Evolutionary conservation across 208 protist genomes (phyloP), one percentile per base, ranked within the genome.

Genomic region (Trypanosoma vivax): DNA sequence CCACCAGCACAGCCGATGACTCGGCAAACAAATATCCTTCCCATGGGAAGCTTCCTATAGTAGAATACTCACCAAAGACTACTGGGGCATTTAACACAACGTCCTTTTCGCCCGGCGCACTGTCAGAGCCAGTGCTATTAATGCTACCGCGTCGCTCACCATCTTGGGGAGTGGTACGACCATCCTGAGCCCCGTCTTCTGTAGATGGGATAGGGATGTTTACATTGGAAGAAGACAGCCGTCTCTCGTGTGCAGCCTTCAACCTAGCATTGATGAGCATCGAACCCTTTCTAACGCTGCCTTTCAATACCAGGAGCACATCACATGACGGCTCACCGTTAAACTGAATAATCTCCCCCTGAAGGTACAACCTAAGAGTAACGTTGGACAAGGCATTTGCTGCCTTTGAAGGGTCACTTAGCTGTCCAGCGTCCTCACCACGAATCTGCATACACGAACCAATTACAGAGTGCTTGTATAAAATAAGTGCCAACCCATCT

Each of bases 291-390:
- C 37, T 41, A 18, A 88, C 47, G 10, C 49, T 30, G 11, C 84
- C 84, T 25, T 55, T 60, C 34, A 88, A 40, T 30, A 92, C 31
- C 19, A 92, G 38, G 10, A 82, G 56, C 53, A 92, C 84, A 65
- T 70, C 71, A 42, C 68, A 65, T 13, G 69, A 70, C 6, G 79
- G 84, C 59, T 92, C 84, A 39, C 57, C 52, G 19, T 57, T 47
- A 70, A 74, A 87, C 61, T 88, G 74, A 35, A 92, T 55, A 7
- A 72, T 21, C 56, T 92, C 84, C 0, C 56, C 48, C 23, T 77
- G 67, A 28, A 81, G 25, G 49, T 76, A 76, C 24, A 73, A 50
- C 3, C 40, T 5, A 34, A 73, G 43, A 34, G 18, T 48, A 31
- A 41, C 59, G n/a, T n/a, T n/a, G n/a, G n/a, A n/a, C n/a, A n/a